A percentile compares a stretch with the other conserved stretches of the same genome.
Evolutionary conservation across 768 basidiomycete genomes (phyloP).

Genomic region (Mrakia gelida): DNA sequence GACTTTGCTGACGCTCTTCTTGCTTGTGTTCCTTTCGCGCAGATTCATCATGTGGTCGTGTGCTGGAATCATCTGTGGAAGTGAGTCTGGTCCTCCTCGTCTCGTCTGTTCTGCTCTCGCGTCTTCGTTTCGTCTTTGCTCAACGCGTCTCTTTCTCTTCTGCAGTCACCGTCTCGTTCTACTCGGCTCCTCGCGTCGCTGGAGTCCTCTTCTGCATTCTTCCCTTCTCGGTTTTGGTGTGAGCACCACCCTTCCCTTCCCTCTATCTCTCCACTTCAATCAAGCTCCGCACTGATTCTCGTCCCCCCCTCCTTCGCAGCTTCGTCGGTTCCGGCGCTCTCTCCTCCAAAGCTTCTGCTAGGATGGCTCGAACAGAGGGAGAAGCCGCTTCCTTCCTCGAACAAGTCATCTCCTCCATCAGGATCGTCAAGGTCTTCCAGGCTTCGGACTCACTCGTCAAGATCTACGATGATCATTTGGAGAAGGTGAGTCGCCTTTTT

Average conservation of each 20-base stretch:
- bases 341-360: neutral
- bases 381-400: constrained; percentile 33
- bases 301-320: neutral
- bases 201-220: constrained; percentile 33
- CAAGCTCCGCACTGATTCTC: neutral
- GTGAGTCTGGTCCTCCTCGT: neutral
- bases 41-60: constrained; percentile 23
- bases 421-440: constrained; percentile 40
- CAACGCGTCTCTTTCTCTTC: no score
- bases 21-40: no score
- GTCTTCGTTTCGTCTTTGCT: neutral
- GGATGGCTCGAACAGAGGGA: constrained; percentile 27
- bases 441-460: constrained; percentile 3
- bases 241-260: neutral
- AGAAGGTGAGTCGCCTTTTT: neutral
- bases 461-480: constrained; percentile 27
- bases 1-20: no score
- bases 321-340: neutral
- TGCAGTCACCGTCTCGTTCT: constrained; percentile 31
- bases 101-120: neutral
- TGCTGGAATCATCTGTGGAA: constrained; percentile 6
- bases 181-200: constrained; percentile 27
- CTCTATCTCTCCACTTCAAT: neutral
- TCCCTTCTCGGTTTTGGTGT: constrained; percentile 24
- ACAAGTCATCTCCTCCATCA: constrained; percentile 39